Evolutionary conservation across 495 filamentous ascomycete species (phyloP), one percentile per base, ranked within the genome.

Genomic region (Penicillium chermesinum): DNA sequence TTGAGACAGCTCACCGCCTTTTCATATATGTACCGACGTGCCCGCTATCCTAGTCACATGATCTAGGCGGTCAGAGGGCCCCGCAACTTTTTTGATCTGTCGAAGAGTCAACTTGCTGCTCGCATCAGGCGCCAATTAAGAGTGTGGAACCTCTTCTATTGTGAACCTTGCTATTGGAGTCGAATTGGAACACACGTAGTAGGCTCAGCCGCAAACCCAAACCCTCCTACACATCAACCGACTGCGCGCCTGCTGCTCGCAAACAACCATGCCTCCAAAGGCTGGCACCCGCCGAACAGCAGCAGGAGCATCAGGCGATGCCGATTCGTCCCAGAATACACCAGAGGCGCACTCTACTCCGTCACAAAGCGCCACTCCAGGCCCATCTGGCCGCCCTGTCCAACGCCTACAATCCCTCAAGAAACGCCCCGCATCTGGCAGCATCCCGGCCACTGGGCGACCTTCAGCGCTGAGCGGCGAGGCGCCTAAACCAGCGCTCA

Each of bases 381-480:
- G 49, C 22, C 38, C 57, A 8, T 36, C 64, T 14, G 49, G 49
- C 25, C 59, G 69, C 1, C 59, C 65, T 0, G 71, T 72, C 16
- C 71, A 74, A 53, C 70, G 72, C 15, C 60, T 75, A 7, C 69
- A 73, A 49, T 66, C 70, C 1, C 50, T 73, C 20, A 75, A 71
- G 19, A 71, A 63, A 55, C 66, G 67, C 22, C 61, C 67, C 0
- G 52, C 66, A 38, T 27, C 27, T 2, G 65, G 67, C 14, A 75
- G 70, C 47, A 73, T 75, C 32, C 49, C 58, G 2, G 53, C 67
- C 2, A 41, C 46, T 8, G 55, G 51, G 12, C 53, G 58, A 18
- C 49, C 64, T n/a, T 57, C 64, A 12, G 44, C 51, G 12, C 38
- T 57, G 1, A 45, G 49, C 25, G 65, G 59, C 12, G 61, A 69